Evolutionary conservation across 2,329 filamentous ascomycete species (phyloP).

Genomic region (Metarhizium sp.): DNA sequence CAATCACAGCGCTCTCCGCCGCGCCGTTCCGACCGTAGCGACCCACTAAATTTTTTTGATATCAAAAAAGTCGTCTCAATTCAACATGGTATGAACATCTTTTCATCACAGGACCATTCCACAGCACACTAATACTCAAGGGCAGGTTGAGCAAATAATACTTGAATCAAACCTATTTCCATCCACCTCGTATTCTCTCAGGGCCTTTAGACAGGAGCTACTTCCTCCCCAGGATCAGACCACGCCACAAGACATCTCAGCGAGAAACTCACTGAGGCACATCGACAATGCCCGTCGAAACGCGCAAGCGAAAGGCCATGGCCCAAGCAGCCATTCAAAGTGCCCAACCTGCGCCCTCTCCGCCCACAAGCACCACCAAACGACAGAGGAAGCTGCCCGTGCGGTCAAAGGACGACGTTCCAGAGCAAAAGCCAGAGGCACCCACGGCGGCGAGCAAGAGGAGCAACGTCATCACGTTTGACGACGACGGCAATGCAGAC

Average conservation of each 20-base stretch:
- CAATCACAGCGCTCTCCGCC: background rate
- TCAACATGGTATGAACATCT: background rate
- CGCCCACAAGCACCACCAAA: conserved; percentile 10
- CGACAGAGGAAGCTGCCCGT: conserved; percentile 22
- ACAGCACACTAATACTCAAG: background rate
- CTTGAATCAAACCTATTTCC: too few relatives aligned
- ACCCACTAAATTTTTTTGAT: background rate
- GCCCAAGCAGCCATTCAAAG: conserved; percentile 5
- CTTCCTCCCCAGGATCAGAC: background rate
- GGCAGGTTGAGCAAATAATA: too few relatives aligned
- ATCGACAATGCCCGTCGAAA: conserved; percentile 10
- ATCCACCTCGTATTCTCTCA: too few relatives aligned
- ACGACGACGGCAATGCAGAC: conserved; percentile 22
- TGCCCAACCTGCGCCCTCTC: conserved; percentile 5
- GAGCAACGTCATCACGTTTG: conserved; percentile 24
- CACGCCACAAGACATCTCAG: background rate
- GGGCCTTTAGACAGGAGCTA: background rate
- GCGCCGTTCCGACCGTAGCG: background rate
- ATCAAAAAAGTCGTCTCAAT: background rate
- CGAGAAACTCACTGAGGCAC: background rate
- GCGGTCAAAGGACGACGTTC: conserved; percentile 22
- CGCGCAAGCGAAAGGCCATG: conserved; percentile 22
- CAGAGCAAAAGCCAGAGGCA: background rate
- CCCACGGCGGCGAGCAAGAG: conserved; percentile 8
- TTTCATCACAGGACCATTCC: background rate